These are phyloP conservation scores for Leishmania lainsoni DNA, from an alignment of 208 protist genomes.

Conservation along the genomic window DNA sequence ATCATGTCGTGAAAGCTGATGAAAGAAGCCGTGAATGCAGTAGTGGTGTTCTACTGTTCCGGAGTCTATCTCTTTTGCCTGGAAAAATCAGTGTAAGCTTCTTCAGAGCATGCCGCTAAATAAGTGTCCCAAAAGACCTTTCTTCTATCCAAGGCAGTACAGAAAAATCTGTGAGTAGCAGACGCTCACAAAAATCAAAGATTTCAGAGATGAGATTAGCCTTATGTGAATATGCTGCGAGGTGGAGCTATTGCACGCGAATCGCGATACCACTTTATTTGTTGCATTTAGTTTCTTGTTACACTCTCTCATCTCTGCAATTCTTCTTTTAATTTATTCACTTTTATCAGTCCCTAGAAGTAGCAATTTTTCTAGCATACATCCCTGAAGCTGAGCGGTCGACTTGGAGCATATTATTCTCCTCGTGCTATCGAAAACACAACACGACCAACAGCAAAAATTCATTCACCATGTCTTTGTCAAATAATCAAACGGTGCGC, in stretches of 20 bases:
- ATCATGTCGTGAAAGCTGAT: background rate
- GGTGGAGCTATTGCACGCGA: background rate
- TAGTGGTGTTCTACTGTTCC: background rate
- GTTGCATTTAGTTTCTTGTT: background rate
- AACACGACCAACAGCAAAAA: background rate
- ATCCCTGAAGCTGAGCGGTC: too few relatives aligned
- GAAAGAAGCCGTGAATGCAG: background rate
- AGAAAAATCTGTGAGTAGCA: background rate
- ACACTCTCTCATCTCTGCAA: background rate
- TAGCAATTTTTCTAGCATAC: background rate
- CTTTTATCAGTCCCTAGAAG: background rate
- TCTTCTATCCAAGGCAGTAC: background rate
- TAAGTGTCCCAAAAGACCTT: background rate
- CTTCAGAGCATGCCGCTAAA: background rate
- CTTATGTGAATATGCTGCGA: background rate
- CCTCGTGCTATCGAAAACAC: background rate
- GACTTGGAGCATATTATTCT: background rate
- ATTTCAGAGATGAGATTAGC: background rate
- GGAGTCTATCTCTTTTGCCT: background rate
- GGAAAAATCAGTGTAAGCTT: background rate
- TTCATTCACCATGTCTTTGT: conserved; percentile 22
- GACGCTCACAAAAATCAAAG: background rate
- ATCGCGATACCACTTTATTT: background rate
- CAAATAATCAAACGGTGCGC: conserved; percentile 50
- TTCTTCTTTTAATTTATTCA: background rate